Evolutionary conservation across 1,284 basidiomycete genomes (phyloP), one percentile per base, ranked within the genome.

Genomic region (Pyrrhoderma lamaoense): DNA sequence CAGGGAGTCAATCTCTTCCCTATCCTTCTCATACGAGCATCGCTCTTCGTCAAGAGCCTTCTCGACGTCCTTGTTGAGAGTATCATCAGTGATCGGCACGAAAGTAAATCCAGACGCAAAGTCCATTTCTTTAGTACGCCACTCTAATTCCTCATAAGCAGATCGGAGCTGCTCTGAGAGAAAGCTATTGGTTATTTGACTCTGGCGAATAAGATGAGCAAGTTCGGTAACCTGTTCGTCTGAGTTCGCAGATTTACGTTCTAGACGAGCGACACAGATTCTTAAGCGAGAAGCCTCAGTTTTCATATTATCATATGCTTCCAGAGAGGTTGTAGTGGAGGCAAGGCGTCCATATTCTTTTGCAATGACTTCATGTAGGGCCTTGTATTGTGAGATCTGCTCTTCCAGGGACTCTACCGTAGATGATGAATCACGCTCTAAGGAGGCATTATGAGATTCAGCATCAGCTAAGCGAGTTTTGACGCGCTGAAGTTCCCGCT

Each of bases 161-260:
- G 78, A 74, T 9, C 57, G 61, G 11, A 85, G 61, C 25, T 70
- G 67, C 4, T 62, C 58, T 0, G 58, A 49, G 19, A 85, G 66
- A n/a, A 76, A 59, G 5, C 53, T 53, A 53, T 76, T 82, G 47
- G 78, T 70, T 11, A 80, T 76, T 39, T 75, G 74, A 19, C 68
- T 67, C 27, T 79, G 74, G 25, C 81, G 78, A 58, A 85, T 71
- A 27, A 88, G 70, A 52, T 75, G 65, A 0, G 77, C 79, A 9
- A 89, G 67, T 57, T 86, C 83, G 11, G 69, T 62, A 11, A 85
- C 81, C 61, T 88, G 83, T 13, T 66, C 76, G 51, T 86, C 81
- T 8, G 82, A 70, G 59, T 84, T 84, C 31, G 75, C 78, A 4
- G 85, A 67, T 60, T 82, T 85, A 55, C 85, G 75, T 59, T 84